Percentiles rank a stretch among this genome's conserved stretches.
phyloP scores from a whole-genome alignment of 306 rosid species.

The Citrullus amarus region DNA sequence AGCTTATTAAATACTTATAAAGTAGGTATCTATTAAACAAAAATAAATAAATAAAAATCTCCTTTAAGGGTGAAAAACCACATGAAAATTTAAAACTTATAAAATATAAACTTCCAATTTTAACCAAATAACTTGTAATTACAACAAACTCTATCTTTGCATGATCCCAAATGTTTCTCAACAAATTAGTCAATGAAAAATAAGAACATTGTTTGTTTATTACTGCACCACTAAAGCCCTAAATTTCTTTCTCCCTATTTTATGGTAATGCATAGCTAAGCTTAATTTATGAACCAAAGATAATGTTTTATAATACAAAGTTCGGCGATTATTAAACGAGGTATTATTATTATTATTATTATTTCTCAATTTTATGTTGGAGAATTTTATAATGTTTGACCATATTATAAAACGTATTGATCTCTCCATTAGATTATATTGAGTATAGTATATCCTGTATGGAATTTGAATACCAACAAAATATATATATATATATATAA shows the following conservation, averaged over 20 bases:
- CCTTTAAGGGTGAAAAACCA: no score
- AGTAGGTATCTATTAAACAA: no score
- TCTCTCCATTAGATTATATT: not conserved
- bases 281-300: not conserved
- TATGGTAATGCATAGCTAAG: not conserved
- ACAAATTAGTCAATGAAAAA: no score
- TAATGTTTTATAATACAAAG: not conserved
- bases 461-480: not conserved
- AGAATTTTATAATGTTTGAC: constrained; percentile 5
- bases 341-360: no score
- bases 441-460: not conserved
- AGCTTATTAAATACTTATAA: no score
- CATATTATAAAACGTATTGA: not conserved
- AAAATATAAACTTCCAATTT: no score
- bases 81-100: no score
- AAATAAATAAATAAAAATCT: no score
- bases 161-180: no score
- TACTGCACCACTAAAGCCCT: not conserved
- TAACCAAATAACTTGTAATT: no score
- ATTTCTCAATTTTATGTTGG: no score
- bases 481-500: not conserved
- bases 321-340: not conserved
- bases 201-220: not conserved
- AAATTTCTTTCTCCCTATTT: not conserved
- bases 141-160: no score